Percentiles rank a stretch among this genome's conserved stretches.
phyloP scores from a whole-genome alignment of 2,329 filamentous ascomycete genomes.

The Juglanconis juglandina region DNA sequence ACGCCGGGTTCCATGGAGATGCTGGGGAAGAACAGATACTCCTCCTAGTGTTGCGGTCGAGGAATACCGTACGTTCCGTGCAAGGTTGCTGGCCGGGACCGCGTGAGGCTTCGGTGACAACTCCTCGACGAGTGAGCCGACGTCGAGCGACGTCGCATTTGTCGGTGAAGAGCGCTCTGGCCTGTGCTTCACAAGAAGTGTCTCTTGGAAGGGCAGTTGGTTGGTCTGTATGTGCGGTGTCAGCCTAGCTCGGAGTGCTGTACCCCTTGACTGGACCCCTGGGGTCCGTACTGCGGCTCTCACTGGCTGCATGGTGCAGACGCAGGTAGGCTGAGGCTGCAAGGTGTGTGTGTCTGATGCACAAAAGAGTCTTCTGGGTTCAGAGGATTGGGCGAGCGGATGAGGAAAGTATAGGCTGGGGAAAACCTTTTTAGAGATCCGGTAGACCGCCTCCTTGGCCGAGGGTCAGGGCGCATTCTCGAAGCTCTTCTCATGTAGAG shows the following conservation, averaged over 20 bases:
- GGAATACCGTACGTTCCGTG: no score
- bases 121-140: background rate
- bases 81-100: no score
- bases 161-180: constrained; percentile 15
- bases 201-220: constrained; percentile 1
- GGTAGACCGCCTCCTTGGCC: background rate
- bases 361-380: background rate
- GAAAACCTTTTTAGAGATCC: background rate
- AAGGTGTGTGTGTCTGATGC: background rate
- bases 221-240: constrained; percentile 9
- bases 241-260: constrained; percentile 14
- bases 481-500: background rate
- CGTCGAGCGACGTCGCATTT: constrained; percentile 11
- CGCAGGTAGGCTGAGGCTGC: background rate
- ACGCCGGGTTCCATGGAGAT: background rate
- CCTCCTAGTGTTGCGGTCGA: background rate
- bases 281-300: constrained; percentile 2
- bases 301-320: background rate
- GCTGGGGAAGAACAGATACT: background rate
- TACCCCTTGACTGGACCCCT: constrained; percentile 9
- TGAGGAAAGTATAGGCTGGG: background rate
- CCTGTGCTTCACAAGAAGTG: constrained; percentile 8
- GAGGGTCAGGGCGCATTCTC: background rate
- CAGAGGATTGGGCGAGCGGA: background rate
- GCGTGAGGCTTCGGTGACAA: background rate